A percentile compares a stretch with the other conserved stretches of the same genome.
These are phyloP conservation scores for Mrakia frigida DNA, from an alignment of 768 basidiomycete species.

Conservation along the genomic window DNA sequence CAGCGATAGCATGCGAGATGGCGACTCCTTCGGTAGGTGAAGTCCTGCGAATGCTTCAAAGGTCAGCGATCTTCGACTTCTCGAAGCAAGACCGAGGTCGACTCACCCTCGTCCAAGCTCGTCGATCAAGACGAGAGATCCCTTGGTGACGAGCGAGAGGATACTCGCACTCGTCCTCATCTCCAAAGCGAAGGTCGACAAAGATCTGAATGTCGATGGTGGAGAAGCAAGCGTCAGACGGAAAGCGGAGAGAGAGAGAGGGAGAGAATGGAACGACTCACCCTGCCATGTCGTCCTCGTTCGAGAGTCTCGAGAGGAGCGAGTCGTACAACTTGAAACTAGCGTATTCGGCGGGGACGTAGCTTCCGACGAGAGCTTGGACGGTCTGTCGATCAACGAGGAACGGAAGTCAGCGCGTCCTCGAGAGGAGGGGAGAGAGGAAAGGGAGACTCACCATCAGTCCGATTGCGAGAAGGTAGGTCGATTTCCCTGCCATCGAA, in stretches of 20 bases:
- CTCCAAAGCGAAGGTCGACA: constrained; percentile 93
- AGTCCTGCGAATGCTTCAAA: constrained; percentile 54
- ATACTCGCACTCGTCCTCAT: constrained; percentile 93
- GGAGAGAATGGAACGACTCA: constrained; percentile 17
- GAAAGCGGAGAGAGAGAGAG: background rate
- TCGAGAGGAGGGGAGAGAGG: background rate
- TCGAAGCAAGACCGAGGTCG: background rate
- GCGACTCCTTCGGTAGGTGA: constrained; percentile 67
- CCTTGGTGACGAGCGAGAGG: constrained; percentile 62
- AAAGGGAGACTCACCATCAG: constrained; percentile 53
- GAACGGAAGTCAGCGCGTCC: background rate
- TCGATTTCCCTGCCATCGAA: constrained; percentile 68
- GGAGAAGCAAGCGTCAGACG: constrained; percentile 49
- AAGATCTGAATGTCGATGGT: constrained; percentile 49
- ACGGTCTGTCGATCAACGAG: background rate
- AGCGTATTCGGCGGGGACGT: constrained; percentile 85
- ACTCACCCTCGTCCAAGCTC: constrained; percentile 49
- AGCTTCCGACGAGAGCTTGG: constrained; percentile 32
- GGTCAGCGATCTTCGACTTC: background rate
- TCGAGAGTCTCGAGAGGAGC: constrained; percentile 79
- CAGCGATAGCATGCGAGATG: constrained; percentile 47
- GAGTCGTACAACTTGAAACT: constrained; percentile 85
- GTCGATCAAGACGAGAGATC: constrained; percentile 75
- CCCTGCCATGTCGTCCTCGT: constrained; percentile 52
- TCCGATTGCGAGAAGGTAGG: constrained; percentile 55